Conservation (phyloP, 2,329 filamentous ascomycete genomes). For the Cladosporium sp. region DNA sequence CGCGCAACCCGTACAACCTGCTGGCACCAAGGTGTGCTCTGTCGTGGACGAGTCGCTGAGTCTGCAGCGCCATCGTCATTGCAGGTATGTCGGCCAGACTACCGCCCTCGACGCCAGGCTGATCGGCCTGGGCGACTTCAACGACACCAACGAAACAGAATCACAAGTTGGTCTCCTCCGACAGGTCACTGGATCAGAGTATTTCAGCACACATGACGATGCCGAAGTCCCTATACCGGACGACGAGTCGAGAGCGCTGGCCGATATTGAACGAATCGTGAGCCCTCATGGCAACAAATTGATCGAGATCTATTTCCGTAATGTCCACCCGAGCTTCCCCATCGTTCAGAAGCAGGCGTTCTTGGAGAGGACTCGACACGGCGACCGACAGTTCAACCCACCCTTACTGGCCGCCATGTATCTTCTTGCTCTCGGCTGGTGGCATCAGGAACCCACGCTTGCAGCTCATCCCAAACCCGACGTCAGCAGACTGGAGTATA, state of each 20-base stretch:
- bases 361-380: constrained; percentile 70
- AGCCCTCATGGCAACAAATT: constrained; percentile 71
- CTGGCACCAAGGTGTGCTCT: constrained; percentile 26
- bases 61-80: constrained; percentile 72
- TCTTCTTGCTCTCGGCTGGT: constrained; percentile 83
- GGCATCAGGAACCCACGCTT: constrained; percentile 68
- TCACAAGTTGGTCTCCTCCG: constrained; percentile 61
- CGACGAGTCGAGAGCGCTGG: constrained; percentile 63
- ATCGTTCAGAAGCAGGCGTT: constrained; percentile 80
- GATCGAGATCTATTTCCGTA: constrained; percentile 75
- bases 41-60: constrained; percentile 54
- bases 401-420: constrained; percentile 76
- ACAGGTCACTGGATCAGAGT: constrained; percentile 72
- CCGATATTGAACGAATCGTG: constrained; percentile 71
- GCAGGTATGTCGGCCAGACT: constrained; percentile 77
- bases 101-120: constrained; percentile 81
- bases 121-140: constrained; percentile 74
- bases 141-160: constrained; percentile 75
- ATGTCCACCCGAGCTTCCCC: constrained; percentile 76
- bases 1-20: constrained; percentile 14
- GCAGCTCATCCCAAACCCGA: constrained; percentile 64
- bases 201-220: constrained; percentile 76
- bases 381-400: constrained; percentile 69
- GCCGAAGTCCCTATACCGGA: constrained; percentile 67
- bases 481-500: constrained; percentile 65